Conservation (phyloP, 345 rosid species). For the Citrus reticulata region DNA sequence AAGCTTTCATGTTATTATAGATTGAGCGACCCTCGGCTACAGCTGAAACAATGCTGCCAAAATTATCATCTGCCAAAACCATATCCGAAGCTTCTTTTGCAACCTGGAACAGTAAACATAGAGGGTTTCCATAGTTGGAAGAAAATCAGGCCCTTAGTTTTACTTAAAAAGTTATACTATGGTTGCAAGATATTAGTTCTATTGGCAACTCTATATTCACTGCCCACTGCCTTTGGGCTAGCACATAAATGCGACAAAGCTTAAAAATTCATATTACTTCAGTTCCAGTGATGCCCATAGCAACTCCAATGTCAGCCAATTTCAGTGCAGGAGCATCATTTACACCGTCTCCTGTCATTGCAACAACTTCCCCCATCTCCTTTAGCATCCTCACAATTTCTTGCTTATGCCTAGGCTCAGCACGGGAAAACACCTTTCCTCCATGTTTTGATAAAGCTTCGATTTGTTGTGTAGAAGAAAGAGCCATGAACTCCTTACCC, state of each 20-base stretch:
- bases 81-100: conserved; percentile 98
- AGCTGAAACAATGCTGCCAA: conserved; percentile 78
- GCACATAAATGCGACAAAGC: background rate
- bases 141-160: background rate
- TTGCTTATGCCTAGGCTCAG: conserved; percentile 93
- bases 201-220: background rate
- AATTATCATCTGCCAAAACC: conserved; percentile 94
- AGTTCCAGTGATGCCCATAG: conserved; percentile 98
- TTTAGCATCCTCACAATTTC: conserved; percentile 83
- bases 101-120: conserved; percentile 43
- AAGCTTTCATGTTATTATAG: conserved; percentile 91
- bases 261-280: conserved; percentile 49
- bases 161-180: background rate
- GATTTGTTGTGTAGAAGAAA: conserved; percentile 40
- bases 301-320: conserved; percentile 90
- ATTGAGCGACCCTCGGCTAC: conserved; percentile 92
- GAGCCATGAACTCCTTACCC: conserved; percentile 71
- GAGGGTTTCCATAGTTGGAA: background rate
- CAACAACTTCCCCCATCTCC: conserved; percentile 89
- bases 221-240: background rate
- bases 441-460: conserved; percentile 64
- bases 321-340: conserved; percentile 98
- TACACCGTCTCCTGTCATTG: conserved; percentile 98
- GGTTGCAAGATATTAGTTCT: background rate
- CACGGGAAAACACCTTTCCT: conserved; percentile 84